Evolutionary conservation across 208 protist species (phyloP), one percentile per base, ranked within the genome.

Genomic region (Porcisia deanei): DNA sequence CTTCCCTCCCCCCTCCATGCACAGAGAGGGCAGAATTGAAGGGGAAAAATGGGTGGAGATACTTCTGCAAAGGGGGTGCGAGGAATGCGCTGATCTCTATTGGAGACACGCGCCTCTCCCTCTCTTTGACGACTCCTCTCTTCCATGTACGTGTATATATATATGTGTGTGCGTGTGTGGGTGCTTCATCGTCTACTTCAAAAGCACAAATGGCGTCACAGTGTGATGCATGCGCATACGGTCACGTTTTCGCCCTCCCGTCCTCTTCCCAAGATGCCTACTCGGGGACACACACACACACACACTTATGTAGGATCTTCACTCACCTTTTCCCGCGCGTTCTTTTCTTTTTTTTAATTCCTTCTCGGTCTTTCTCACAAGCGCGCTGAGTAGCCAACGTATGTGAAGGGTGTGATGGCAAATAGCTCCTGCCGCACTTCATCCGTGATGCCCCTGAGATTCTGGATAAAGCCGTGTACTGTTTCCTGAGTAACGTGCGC

Each of bases 351-450:
- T 58, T 30, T 30, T 30, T 30, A 30, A 30, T 30, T 30, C 30
- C 30, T 30, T 30, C 30, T 30, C 0, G 30, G 30, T 30, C 30
- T 12, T 5, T 52, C 57, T 76, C 68, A 85, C 63, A 85, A 25
- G 5, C 65, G 53, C 4, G 73, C 79, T 6, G 86, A 87, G 76
- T 96, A 95, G 22, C 94, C 94, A 5, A 95, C 86, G 72, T 96
- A 97, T n/a, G 83, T 96, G 77, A 94, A 91, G 1, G 92, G 92
- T 3, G 91, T 94, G 37, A 98, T 91, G 10, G 79, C 75, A 6
- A 97, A 85, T 53, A 99, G 85, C 82, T 98, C 96, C 39, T 81
- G 34, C 54, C 97, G 95, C 37, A 98, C 92, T 10, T 87, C 89
- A 10, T 98, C 90, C 16, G 85, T 85, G 39, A 99, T 94, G 4